Evolutionary conservation across 257 asterid genomes (phyloP), one percentile per base, ranked within the genome.

Genomic region (Sherardia arvensis): DNA sequence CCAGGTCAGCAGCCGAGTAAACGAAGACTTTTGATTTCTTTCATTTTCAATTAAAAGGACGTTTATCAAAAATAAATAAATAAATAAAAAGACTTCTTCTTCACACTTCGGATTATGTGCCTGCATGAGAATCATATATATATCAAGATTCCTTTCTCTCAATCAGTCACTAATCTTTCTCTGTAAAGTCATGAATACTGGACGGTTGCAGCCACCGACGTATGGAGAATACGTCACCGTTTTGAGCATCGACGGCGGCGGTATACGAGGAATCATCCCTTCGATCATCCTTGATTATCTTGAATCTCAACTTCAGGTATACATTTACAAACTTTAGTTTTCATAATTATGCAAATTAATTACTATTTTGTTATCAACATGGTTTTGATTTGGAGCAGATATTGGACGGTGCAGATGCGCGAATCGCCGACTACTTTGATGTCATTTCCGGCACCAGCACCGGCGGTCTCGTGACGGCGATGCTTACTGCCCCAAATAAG

Each of bases 401-500:
- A 59, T 59, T 80, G 28, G 84, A 83, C 10, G 86, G 91, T 3
- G 73, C 80, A 27, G 77, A 79, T 66, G 90, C 94, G n/a, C 69
- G 87, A 55, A 59, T 85, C 0, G 90, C 84, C 12, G 87, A 85
- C 65, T 85, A 85, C 66, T 85, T 85, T 12, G 94, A 85, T 23
- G 85, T 85, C 5, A 76, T 85, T 1, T 80, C 94, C 1, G 94
- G 90, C 68, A 85, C 94, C 5, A 85, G 94, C 74, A 85, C 94
- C 0, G 94, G 94, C 8, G 94, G 94, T 15, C 69, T 85, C 0
- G 77, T 85, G 21, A 76, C 90, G 0, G 83, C 87, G 18, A 83
- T 85, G 94, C 18, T 83, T 28, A 59, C 90, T 0, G 77, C 90
- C 11, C 90, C 94, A 0, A 68, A 76, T 43, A 38, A 66, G 17